phyloP scores from a whole-genome alignment of 495 filamentous ascomycete genomes.

The Hypoxylon fuscum region DNA sequence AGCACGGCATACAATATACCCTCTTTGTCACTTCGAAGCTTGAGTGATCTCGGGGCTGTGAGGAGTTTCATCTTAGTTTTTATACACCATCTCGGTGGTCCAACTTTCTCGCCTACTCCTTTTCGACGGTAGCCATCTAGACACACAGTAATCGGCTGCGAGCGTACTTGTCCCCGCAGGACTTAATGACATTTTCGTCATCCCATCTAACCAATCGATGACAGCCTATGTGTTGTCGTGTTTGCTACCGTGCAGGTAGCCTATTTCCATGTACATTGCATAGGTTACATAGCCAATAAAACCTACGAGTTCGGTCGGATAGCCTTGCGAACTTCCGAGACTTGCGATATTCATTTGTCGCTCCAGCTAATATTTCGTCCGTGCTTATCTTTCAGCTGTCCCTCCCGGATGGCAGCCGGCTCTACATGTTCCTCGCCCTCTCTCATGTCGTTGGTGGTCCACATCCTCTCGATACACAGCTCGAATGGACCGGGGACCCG shows the following conservation, averaged over 20 bases:
- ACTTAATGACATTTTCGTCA: too few species aligned
- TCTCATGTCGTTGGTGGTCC: constrained; percentile 72
- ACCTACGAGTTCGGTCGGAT: neutral
- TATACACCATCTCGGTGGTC: neutral
- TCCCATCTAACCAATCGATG: neutral
- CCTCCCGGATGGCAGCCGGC: constrained; percentile 32
- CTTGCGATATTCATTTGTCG: constrained; percentile 34
- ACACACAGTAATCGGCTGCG: too few species aligned
- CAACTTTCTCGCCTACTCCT: neutral
- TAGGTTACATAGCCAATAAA: neutral
- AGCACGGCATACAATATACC: too few species aligned
- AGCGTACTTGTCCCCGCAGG: too few species aligned
- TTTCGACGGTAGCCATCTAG: neutral
- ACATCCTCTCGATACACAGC: constrained; percentile 82
- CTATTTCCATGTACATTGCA: neutral
- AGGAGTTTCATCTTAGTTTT: neutral
- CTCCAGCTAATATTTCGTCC: constrained; percentile 57
- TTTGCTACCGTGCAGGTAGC: neutral
- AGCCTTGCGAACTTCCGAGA: neutral
- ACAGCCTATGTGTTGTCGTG: neutral
- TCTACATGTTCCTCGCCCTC: constrained; percentile 50
- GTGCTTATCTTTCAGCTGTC: constrained; percentile 57
- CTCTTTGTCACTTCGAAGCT: too few species aligned
- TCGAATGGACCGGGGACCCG: constrained; percentile 87
- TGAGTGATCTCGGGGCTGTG: neutral